Percentiles rank a stretch among this genome's conserved stretches.
Conservation (phyloP, 495 filamentous ascomycete species). For the Lasiosphaeria hispida region DNA sequence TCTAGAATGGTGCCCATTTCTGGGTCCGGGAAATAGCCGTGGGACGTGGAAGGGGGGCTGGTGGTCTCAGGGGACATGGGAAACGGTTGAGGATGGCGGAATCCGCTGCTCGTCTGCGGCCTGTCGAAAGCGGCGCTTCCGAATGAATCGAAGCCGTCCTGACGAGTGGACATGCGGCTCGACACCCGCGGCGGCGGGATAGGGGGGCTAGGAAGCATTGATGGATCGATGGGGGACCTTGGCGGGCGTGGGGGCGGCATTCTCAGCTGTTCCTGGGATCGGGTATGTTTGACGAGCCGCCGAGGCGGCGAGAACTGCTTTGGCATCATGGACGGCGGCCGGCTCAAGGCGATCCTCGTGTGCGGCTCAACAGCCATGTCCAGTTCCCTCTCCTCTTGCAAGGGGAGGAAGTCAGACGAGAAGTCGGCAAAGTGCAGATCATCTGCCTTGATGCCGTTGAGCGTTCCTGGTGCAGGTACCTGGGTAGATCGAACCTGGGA, state of each 20-base stretch:
- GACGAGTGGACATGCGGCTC: slow-evolving; percentile 44
- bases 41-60: slow-evolving; percentile 29
- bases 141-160: slow-evolving; percentile 42
- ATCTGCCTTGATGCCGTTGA: slow-evolving; percentile 62
- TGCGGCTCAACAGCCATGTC: slow-evolving; percentile 4
- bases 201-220: slow-evolving; percentile 24
- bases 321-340: slow-evolving; percentile 23
- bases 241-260: slow-evolving; percentile 48
- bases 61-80: slow-evolving; percentile 22
- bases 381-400: slow-evolving; percentile 30
- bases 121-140: slow-evolving; percentile 41
- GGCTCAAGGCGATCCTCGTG: slow-evolving; percentile 10
- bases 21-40: slow-evolving; percentile 24
- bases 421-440: slow-evolving; percentile 64
- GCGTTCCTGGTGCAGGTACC: slow-evolving; percentile 50
- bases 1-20: slow-evolving; percentile 35
- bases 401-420: slow-evolving; percentile 51
- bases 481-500: slow-evolving; percentile 68
- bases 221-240: slow-evolving; percentile 42
- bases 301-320: slow-evolving; percentile 28
- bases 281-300: slow-evolving; percentile 36
- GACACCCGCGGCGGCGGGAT: slow-evolving; percentile 48
- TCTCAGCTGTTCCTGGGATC: slow-evolving; percentile 49
- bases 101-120: slow-evolving; percentile 37
- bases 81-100: slow-evolving; percentile 41